Evolutionary conservation across 805 yeast genomes (phyloP).

Genomic region (Kodamaea leandrae): DNA sequence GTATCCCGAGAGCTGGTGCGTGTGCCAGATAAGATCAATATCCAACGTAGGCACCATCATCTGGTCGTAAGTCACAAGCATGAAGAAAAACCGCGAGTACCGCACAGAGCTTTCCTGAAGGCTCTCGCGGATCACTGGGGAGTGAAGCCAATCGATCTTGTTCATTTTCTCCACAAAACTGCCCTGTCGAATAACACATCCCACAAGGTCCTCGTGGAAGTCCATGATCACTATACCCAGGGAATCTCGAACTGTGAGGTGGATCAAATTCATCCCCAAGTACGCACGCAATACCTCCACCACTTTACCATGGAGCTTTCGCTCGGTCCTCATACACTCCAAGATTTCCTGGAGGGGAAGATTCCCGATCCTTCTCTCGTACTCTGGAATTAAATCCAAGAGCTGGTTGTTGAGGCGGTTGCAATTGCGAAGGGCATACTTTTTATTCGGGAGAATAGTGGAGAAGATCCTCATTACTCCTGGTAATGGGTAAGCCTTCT

Average conservation of each 20-base stretch:
- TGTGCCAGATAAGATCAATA: slow-evolving; percentile 29
- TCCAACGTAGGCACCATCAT: slow-evolving; percentile 27
- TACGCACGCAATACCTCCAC: slow-evolving; percentile 7
- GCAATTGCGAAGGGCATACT: not conserved
- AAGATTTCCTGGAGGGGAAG: not conserved
- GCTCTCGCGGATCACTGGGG: slow-evolving; percentile 13
- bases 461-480: slow-evolving; percentile 12
- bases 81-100: slow-evolving; percentile 18
- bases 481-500: slow-evolving; percentile 3
- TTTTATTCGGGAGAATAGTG: not conserved
- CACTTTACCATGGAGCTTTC: not conserved
- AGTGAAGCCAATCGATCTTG: slow-evolving; percentile 18
- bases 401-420: not conserved
- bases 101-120: slow-evolving; percentile 17
- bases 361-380: not conserved
- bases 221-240: slow-evolving; percentile 1
- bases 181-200: slow-evolving; percentile 23
- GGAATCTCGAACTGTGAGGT: slow-evolving; percentile 7
- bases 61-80: slow-evolving; percentile 3
- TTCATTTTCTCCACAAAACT: slow-evolving; percentile 22
- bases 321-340: not conserved
- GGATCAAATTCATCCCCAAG: slow-evolving; percentile 14
- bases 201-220: slow-evolving; percentile 24
- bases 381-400: not conserved
- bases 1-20: slow-evolving; percentile 22